Evolutionary conservation across 2,329 filamentous ascomycete species (phyloP).

Genomic region (Fusarium multiceps): DNA sequence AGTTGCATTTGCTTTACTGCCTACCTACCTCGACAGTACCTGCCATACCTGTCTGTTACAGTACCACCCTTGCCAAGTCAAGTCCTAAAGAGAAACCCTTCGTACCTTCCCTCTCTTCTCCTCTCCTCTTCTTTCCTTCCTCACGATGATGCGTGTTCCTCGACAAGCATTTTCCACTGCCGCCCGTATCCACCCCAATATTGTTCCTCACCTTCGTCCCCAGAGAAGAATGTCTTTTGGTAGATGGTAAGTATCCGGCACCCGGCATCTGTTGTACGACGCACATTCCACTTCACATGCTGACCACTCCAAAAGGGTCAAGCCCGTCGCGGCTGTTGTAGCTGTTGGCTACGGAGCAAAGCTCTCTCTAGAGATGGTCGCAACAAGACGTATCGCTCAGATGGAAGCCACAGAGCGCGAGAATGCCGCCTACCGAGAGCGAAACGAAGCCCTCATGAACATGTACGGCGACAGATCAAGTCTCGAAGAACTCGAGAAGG

Average conservation of each 20-base stretch:
- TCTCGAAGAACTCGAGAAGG: slow-evolving; percentile 60
- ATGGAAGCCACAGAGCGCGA: slow-evolving; percentile 50
- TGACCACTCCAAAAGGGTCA: slow-evolving; percentile 47
- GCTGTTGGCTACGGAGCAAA: slow-evolving; percentile 52
- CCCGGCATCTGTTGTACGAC: background rate
- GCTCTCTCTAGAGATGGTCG: slow-evolving; percentile 46
- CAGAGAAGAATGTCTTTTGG: slow-evolving; percentile 42
- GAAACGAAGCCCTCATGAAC: slow-evolving; percentile 59
- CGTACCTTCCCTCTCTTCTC: background rate
- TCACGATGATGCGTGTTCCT: slow-evolving; percentile 43
- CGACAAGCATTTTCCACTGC: slow-evolving; percentile 46
- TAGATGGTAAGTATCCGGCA: slow-evolving; percentile 35
- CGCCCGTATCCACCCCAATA: slow-evolving; percentile 46
- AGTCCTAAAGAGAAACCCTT: slow-evolving; percentile 23
- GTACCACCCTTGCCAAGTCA: slow-evolving; percentile 32
- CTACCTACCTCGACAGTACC: background rate
- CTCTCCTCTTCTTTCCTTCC: slow-evolving; percentile 16
- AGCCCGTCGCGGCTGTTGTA: slow-evolving; percentile 49
- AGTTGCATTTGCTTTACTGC: slow-evolving; percentile 14
- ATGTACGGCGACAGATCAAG: slow-evolving; percentile 63
- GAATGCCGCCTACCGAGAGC: slow-evolving; percentile 51
- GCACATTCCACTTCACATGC: slow-evolving; percentile 1
- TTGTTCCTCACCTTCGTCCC: slow-evolving; percentile 45
- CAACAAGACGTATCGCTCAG: slow-evolving; percentile 45
- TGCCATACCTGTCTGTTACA: background rate